phyloP scores from a whole-genome alignment of 1,284 basidiomycete genomes.

The Cryptococcus deneoformans region DNA sequence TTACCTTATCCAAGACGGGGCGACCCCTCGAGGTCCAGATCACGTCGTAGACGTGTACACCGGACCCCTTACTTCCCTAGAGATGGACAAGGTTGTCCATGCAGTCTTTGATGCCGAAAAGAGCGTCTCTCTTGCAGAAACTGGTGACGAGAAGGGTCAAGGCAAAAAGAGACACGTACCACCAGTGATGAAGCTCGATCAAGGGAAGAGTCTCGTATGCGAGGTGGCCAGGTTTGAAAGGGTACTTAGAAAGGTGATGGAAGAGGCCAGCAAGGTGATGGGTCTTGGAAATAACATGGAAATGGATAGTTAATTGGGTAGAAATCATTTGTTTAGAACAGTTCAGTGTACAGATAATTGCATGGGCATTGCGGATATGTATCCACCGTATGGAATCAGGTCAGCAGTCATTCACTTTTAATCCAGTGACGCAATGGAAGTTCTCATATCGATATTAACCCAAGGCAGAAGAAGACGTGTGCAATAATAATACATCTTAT shows the following conservation, averaged over 20 bases:
- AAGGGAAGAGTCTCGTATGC: slow-evolving; percentile 14
- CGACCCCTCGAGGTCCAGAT: slow-evolving; percentile 9
- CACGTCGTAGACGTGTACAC: slow-evolving; percentile 15
- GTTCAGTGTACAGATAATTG: too few relatives aligned
- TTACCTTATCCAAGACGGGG: slow-evolving; percentile 29
- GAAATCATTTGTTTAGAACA: too few relatives aligned
- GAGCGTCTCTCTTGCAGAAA: neutral
- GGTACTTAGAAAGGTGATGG: slow-evolving; percentile 7
- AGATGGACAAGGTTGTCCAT: neutral
- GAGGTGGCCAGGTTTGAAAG: slow-evolving; percentile 13
- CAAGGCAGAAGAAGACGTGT: too few relatives aligned
- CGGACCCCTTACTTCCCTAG: slow-evolving; percentile 19
- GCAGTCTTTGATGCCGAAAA: slow-evolving; percentile 2
- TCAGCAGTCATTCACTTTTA: too few relatives aligned
- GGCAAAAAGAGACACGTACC: slow-evolving; percentile 1
- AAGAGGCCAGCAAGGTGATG: neutral
- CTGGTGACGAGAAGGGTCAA: neutral
- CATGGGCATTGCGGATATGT: too few relatives aligned
- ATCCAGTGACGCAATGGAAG: neutral
- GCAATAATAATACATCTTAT: too few relatives aligned
- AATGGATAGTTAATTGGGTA: too few relatives aligned
- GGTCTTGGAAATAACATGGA: too few relatives aligned
- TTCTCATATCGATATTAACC: too few relatives aligned
- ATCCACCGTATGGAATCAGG: too few relatives aligned
- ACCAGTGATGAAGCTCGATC: slow-evolving; percentile 18